Percentiles rank a stretch among this genome's conserved stretches.
Evolutionary conservation across 257 asterid species (phyloP).

Genomic region (Solanum bulbocastanum): DNA sequence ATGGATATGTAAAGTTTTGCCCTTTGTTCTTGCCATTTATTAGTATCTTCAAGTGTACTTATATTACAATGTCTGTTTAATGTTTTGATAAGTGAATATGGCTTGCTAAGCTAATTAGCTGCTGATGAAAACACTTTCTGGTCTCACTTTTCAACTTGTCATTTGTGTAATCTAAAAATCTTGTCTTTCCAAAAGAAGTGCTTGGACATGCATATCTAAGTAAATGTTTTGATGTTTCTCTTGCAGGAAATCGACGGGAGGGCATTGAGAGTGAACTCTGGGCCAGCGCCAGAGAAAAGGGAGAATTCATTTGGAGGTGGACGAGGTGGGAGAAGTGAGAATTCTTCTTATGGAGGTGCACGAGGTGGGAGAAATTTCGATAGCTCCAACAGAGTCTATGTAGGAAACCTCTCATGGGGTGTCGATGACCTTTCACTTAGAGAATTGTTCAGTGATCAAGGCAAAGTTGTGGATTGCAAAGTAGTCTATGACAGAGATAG

Average conservation of each 20-base stretch:
- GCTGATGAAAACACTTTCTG: neutral
- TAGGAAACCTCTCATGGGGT: conserved; percentile 89
- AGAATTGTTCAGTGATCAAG: conserved; percentile 64
- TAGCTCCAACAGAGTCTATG: conserved; percentile 49
- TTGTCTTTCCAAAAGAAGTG: neutral
- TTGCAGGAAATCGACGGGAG: conserved; percentile 87
- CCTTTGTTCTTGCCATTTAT: neutral
- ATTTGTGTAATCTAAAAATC: neutral
- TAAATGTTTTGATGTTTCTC: neutral
- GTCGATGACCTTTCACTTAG: conserved; percentile 67
- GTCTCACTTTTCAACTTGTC: neutral
- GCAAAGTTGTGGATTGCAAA: conserved; percentile 65
- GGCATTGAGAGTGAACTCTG: conserved; percentile 63
- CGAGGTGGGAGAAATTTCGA: conserved; percentile 41
- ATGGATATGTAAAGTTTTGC: conserved; percentile 61
- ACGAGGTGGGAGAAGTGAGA: conserved; percentile 42
- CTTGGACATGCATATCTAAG: neutral
- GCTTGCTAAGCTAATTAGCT: neutral
- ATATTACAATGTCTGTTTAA: neutral
- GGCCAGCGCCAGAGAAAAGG: conserved; percentile 69
- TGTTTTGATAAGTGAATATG: neutral
- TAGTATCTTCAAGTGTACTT: neutral
- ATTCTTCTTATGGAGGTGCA: conserved; percentile 22
- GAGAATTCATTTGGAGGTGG: conserved; percentile 35
- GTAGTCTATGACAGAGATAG: conserved; percentile 85